Base-by-base conservation (phyloP, 345 rosid species). In the Garcia nutans region DNA sequence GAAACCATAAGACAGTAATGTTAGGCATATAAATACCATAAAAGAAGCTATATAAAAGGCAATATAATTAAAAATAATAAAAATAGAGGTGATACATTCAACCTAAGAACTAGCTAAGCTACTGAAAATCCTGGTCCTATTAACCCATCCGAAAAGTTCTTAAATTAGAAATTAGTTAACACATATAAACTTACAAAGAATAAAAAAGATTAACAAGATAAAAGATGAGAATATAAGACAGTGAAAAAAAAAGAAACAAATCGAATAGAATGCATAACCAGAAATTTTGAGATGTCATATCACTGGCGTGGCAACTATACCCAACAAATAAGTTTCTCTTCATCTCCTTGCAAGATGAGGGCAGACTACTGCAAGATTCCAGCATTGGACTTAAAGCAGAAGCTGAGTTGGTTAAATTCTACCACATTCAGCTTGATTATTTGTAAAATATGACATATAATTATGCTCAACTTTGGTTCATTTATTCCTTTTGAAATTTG, bases 131-230 rank as follows among this genome's bases (percentile, higher is more conserved):
- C 20, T 65, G 13, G 52, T 16, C 52, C 52, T 44, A 67, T 44
- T 22, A 44, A 67, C 22, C 31, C 28, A 42, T 44, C 8, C 71
- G 23, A 67, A 20, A 44, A 49, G 33, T 23, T n/a, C 22, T 37
- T 3, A 67, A 67, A 67, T 47, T 67, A 44, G 55, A 67, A 67
- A 67, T 47, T 67, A 44, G 55, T 45, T n/a, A n/a, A 15, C 37
- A 66, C 1, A 24, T 22, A 15, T 45, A 9, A 44, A 67, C 10
- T 47, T 47, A 47, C 13, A 9, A 8, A 47, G 50, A 47, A 47
- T 47, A 11, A 47, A 47, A 11, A 47, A 1, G 0, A 9, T 8
- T 8, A 47, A 47, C 12, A 47, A 47, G 13, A 8, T 47, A 10
- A 47, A 47, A 47, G 2, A 47, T 8, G 3, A 47, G 13, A 47